phyloP scores from a whole-genome alignment of 1,284 basidiomycete genomes.

The Irpex sp. region DNA sequence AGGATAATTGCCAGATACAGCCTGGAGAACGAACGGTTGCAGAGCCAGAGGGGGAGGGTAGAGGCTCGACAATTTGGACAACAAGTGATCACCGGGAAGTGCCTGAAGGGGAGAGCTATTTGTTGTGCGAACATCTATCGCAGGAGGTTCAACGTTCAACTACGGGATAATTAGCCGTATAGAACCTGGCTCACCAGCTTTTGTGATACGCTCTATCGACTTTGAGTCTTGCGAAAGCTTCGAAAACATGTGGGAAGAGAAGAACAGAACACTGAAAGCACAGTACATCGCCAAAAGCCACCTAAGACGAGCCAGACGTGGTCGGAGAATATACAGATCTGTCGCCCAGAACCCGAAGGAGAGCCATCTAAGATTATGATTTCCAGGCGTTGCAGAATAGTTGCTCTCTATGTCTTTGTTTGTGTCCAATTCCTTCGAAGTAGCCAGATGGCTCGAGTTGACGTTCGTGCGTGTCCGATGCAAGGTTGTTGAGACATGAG shows the following conservation, averaged over 20 bases:
- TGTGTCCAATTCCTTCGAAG: not conserved
- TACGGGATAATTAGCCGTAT: no score
- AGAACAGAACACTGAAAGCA: constrained; percentile 35
- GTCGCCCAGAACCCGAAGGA: not conserved
- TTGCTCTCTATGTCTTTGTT: not conserved
- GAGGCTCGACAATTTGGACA: constrained; percentile 28
- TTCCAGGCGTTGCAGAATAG: not conserved
- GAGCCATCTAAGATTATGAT: not conserved
- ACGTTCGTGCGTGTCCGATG: constrained; percentile 1
- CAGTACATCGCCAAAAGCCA: constrained; percentile 39
- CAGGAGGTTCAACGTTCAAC: no score
- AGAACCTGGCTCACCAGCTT: no score
- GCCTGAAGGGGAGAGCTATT: constrained; percentile 15
- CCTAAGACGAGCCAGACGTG: constrained; percentile 15
- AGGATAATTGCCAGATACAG: constrained; percentile 14
- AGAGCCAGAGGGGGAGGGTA: constrained; percentile 22
- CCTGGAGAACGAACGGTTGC: constrained; percentile 22
- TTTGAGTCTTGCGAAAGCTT: not conserved
- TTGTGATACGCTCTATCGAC: no score
- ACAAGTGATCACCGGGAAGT: constrained; percentile 22
- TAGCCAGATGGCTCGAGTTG: not conserved
- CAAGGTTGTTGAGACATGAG: constrained; percentile 2
- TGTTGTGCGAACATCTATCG: constrained; percentile 1
- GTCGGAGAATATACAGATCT: not conserved
- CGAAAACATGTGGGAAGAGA: constrained; percentile 25